Percentiles rank a stretch among this genome's conserved stretches.
Conservation (phyloP, 2,329 filamentous ascomycete genomes). For the Ilyonectria robusta region DNA sequence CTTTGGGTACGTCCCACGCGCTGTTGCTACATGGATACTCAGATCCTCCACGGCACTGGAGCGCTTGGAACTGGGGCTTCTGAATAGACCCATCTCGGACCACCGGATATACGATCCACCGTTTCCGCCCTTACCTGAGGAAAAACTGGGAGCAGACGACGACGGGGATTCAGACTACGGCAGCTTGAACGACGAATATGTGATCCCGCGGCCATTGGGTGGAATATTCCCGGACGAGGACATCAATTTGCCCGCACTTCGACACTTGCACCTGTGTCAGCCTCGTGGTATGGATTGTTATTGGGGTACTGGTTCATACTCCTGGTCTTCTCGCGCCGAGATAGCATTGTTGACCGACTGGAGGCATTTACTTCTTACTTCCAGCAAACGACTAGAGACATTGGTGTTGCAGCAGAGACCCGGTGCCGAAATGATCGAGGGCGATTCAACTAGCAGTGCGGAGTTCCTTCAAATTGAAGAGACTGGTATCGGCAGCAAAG, state of each 20-base stretch:
- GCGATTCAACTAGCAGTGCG: not conserved
- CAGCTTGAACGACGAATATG: not conserved
- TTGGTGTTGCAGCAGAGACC: slow-evolving; percentile 34
- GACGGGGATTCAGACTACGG: not conserved
- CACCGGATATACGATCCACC: accelerated
- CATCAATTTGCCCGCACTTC: not conserved
- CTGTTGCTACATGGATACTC: slow-evolving; percentile 21
- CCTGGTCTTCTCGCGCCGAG: slow-evolving; percentile 29
- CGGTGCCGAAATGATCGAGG: slow-evolving; percentile 20
- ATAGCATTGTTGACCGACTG: slow-evolving; percentile 6
- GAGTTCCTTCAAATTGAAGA: not conserved
- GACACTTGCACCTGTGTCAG: slow-evolving; percentile 22
- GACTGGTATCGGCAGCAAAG: not conserved
- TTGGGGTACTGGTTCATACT: not conserved
- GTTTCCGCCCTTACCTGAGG: not conserved
- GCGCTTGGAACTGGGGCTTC: slow-evolving; percentile 33
- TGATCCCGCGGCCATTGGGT: slow-evolving; percentile 29
- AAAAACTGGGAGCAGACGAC: not conserved
- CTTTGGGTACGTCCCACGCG: slow-evolving; percentile 28
- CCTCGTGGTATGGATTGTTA: not conserved
- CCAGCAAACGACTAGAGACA: slow-evolving; percentile 19
- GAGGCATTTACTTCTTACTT: slow-evolving; percentile 5
- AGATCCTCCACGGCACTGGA: slow-evolving; percentile 14
- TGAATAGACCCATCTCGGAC: slow-evolving; percentile 16
- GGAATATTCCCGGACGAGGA: not conserved